A percentile compares a stretch with the other conserved stretches of the same genome.
Conservation (phyloP, 495 filamentous ascomycete genomes). For the Tuber umbilicatum region DNA sequence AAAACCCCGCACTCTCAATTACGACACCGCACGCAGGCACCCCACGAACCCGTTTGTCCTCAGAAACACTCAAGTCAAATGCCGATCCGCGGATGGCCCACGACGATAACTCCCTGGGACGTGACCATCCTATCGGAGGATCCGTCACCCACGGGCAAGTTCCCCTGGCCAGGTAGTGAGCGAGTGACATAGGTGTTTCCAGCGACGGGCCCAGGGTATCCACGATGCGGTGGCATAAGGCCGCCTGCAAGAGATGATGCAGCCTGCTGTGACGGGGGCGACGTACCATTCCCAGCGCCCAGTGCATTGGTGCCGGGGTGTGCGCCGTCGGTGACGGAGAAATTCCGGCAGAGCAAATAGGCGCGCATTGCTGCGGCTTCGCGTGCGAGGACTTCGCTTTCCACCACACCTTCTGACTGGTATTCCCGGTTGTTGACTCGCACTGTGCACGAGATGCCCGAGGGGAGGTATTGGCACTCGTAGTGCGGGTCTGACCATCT, state of each 20-base stretch:
- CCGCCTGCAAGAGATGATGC: conserved; percentile 20
- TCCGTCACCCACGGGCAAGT: conserved; percentile 24
- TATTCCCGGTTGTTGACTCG: conserved; percentile 96
- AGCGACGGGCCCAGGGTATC: conserved; percentile 21
- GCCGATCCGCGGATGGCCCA: conserved; percentile 27
- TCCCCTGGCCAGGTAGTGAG: conserved; percentile 27
- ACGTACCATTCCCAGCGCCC: conserved; percentile 24
- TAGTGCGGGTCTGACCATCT: conserved; percentile 91
- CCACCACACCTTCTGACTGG: conserved; percentile 79
- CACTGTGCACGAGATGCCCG: conserved; percentile 82
- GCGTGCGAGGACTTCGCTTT: conserved; percentile 71
- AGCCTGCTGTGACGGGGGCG: conserved; percentile 23
- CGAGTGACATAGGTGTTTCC: conserved; percentile 34
- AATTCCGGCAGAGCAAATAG: conserved; percentile 97
- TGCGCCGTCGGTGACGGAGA: conserved; percentile 86
- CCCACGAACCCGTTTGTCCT: conserved; percentile 9
- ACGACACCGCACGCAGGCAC: conserved; percentile 2
- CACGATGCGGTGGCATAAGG: conserved; percentile 34
- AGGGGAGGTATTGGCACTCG: conserved; percentile 64
- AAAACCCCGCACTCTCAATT: conserved; percentile 2
- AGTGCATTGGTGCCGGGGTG: conserved; percentile 27
- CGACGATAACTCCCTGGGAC: conserved; percentile 31
- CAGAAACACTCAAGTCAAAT: conserved; percentile 25
- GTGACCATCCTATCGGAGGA: conserved; percentile 24
- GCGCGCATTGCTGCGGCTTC: conserved; percentile 95